phyloP scores from a whole-genome alignment of 345 rosid species.

The Rhizophora mangle region DNA sequence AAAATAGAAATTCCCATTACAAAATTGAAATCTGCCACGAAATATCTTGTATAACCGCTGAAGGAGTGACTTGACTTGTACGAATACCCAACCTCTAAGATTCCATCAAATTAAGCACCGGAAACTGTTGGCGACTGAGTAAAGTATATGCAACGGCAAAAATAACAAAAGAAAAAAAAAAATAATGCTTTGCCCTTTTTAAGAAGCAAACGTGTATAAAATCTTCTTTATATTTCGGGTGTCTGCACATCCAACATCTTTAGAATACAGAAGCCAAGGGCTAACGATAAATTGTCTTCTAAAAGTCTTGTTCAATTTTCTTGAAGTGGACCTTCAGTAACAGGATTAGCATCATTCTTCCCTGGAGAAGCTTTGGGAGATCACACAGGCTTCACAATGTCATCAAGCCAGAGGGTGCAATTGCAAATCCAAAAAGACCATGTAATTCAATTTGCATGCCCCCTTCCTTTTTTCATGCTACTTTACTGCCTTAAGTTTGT shows the following conservation, averaged over 20 bases:
- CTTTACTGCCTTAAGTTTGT: background rate
- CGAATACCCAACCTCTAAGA: conserved; percentile 15
- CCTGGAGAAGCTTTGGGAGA: background rate
- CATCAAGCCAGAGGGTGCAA: conserved; percentile 29
- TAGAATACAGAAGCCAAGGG: too few species aligned
- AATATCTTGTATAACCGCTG: too few species aligned
- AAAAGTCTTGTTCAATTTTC: too few species aligned
- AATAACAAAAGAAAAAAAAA: background rate
- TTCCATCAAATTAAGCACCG: background rate
- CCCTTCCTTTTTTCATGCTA: background rate
- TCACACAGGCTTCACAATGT: conserved; percentile 11
- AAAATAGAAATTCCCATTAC: too few species aligned
- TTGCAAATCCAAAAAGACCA: conserved; percentile 28
- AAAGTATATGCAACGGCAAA: conserved; percentile 15
- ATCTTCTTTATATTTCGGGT: too few species aligned
- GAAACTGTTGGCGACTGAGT: conserved; percentile 26
- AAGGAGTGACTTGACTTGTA: background rate
- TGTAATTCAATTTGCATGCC: conserved; percentile 20
- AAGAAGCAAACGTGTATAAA: background rate
- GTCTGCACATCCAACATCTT: too few species aligned
- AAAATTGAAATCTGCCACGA: too few species aligned
- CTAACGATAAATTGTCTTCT: too few species aligned
- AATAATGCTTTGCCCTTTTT: background rate
- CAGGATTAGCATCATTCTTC: background rate
- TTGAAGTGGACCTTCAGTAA: background rate